phyloP scores from a whole-genome alignment of 164 flowering plant species.

The Aristolochia californica region DNA sequence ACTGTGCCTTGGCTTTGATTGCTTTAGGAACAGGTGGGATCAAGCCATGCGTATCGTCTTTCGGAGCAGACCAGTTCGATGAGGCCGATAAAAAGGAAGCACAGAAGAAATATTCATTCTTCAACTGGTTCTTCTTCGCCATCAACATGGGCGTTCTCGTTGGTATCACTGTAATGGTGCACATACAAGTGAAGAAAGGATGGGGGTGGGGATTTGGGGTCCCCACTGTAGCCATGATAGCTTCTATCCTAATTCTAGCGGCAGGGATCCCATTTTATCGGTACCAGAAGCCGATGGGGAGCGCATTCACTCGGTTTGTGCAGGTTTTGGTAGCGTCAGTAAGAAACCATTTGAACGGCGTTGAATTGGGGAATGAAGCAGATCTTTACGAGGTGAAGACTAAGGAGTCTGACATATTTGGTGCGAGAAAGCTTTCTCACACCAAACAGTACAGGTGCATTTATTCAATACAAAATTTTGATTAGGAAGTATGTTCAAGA shows the following conservation, averaged over 20 bases:
- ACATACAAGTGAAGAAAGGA: conserved; percentile 31
- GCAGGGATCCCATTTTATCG: conserved; percentile 36
- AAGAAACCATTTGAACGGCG: conserved; percentile 36
- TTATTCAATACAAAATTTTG: no score
- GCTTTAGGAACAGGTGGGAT: conserved; percentile 71
- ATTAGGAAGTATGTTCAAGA: no score
- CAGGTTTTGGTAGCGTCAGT: conserved; percentile 45
- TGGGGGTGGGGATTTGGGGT: conserved; percentile 54
- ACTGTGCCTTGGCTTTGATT: conserved; percentile 34
- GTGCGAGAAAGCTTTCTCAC: conserved; percentile 46
- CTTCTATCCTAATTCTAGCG: conserved; percentile 29
- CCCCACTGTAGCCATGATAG: conserved; percentile 28
- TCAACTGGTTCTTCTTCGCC: conserved; percentile 83
- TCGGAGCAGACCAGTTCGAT: conserved; percentile 73
- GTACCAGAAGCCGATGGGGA: conserved; percentile 60
- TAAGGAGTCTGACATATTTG: conserved; percentile 37
- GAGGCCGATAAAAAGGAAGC: conserved; percentile 47
- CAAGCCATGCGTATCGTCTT: conserved; percentile 65
- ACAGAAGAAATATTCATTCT: conserved; percentile 41
- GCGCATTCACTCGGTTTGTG: conserved; percentile 59
- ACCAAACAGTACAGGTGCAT: conserved; percentile 50
- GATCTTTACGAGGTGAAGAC: conserved; percentile 44
- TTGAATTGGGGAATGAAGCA: conserved; percentile 8
- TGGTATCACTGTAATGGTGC: conserved; percentile 47
- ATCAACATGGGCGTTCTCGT: conserved; percentile 59